These are phyloP conservation scores for Mayamaea pseudoterrestris DNA, from an alignment of 108 stramenopile genomes.

Conservation along the genomic window DNA sequence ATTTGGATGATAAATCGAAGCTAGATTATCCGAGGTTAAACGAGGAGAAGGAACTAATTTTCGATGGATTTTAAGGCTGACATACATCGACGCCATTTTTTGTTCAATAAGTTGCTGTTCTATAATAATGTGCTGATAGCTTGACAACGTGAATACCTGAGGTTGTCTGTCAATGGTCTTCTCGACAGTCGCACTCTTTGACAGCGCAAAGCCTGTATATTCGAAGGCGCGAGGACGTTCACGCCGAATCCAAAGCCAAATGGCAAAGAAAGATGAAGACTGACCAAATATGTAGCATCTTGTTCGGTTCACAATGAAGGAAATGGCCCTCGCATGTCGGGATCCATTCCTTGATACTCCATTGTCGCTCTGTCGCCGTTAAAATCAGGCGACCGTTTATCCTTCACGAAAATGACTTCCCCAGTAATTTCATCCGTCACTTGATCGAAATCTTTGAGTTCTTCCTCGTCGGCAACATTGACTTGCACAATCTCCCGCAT, in stretches of 20 bases:
- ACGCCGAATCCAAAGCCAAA: no score
- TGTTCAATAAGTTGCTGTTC: no score
- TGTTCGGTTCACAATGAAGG: no score
- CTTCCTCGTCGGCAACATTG: constrained; percentile 27
- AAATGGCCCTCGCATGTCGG: constrained; percentile 66
- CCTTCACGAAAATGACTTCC: constrained; percentile 36
- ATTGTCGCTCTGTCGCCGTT: constrained; percentile 71
- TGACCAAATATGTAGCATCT: no score
- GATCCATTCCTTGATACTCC: constrained; percentile 76
- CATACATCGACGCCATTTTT: no score
- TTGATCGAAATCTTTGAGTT: constrained; percentile 57
- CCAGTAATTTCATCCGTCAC: constrained; percentile 58
- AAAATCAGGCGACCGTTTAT: constrained; percentile 46
- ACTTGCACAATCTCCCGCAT: constrained; percentile 64
- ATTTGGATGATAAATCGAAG: constrained; percentile 28
- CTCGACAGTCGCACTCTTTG: no score
- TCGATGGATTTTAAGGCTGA: constrained; percentile 7
- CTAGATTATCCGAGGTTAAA: constrained; percentile 12
- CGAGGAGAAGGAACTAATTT: constrained; percentile 19
- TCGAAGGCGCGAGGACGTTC: no score
- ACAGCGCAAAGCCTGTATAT: no score
- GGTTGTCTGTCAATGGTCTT: no score
- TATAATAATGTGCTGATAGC: no score
- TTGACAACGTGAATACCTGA: no score
- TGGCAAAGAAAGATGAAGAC: no score